Base-by-base conservation (phyloP, 2,329 filamentous ascomycete species). In the Fusarium sambucinum region DNA sequence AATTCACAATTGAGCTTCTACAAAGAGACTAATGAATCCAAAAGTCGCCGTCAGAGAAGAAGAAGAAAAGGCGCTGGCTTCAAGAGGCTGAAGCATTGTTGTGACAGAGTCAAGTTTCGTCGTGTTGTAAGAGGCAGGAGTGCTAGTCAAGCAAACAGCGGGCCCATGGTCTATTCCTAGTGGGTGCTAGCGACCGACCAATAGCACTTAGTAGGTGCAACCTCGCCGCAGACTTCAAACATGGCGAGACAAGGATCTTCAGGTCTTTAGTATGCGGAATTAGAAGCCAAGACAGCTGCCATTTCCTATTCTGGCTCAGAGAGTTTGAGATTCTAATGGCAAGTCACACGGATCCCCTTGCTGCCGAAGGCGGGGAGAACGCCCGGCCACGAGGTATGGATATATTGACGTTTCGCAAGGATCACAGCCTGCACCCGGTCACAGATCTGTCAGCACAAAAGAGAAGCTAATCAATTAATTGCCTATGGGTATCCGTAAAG, bases 81-180 rank as follows among this genome's bases (percentile, higher is more conserved):
- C 5, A 41, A 55, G 54, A 61, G 63, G 72, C 77, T 83, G 82
- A 83, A 78, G 82, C 82, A 83, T 71, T 78, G 72, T 77, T 84
- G 82, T 77, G 80, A 84, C 82, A 80, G 57, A 74, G 75, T 73
- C 68, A 68, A 74, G 82, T 84, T 84, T 84, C 82, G 81, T 66
- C 56, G 65, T 60, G 71, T 69, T 60, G 66, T 60, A 71, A 64
- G 64, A 59, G 55, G 70, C 61, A 64, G 74, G 70, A 71, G 65
- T 66, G 44, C 69, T 55, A 58, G 64, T 55, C 51, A 57, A 59
- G 42, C 32, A 55, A 54, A 52, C 42, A 37, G 54, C 51, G 40
- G 56, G 46, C 32, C 69, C 62, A 69, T 12, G 40, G 44, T 38
- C 69, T 63, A 69, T 14, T 13, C 69, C 52, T 5, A 1, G 42